These are phyloP conservation scores for Microglena sp. DNA, from an alignment of 139 green algal species.

Conservation along the genomic window DNA sequence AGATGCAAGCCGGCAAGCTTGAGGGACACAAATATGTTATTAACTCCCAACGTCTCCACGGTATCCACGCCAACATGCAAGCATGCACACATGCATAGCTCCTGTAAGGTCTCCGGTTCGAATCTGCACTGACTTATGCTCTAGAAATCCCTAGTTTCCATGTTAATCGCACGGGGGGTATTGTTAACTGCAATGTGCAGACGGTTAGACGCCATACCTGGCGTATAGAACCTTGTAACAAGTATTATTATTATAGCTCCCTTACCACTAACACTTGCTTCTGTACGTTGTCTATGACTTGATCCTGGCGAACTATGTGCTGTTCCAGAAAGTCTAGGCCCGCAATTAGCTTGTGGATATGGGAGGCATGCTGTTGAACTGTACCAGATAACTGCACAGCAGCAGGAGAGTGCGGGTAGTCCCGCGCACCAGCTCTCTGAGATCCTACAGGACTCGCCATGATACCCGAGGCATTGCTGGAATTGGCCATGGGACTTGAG, in stretches of 20 bases:
- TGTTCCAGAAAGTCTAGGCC: conserved; percentile 31
- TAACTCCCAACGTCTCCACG: too few relatives aligned
- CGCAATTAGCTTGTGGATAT: conserved; percentile 33
- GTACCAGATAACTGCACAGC: conserved; percentile 9
- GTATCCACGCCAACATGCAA: too few relatives aligned
- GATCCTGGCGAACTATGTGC: conserved; percentile 30
- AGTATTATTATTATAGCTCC: background rate
- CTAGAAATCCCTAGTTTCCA: too few relatives aligned
- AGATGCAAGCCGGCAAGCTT: too few relatives aligned
- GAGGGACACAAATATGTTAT: too few relatives aligned
- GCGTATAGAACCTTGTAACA: too few relatives aligned
- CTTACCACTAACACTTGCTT: conserved; percentile 18
- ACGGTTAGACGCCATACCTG: too few relatives aligned
- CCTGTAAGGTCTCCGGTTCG: background rate
- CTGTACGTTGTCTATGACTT: conserved; percentile 23
- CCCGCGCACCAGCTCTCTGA: background rate
- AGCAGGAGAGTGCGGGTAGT: background rate
- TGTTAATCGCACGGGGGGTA: too few relatives aligned
- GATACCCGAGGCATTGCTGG: background rate
- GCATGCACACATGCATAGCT: background rate
- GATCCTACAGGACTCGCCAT: background rate
- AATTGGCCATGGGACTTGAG: background rate
- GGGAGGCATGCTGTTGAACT: conserved; percentile 25
- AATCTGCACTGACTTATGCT: too few relatives aligned
- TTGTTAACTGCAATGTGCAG: too few relatives aligned